Evolutionary conservation across 192 early-diverging fungal species (phyloP).

Genomic region (Coemansia sp.): DNA sequence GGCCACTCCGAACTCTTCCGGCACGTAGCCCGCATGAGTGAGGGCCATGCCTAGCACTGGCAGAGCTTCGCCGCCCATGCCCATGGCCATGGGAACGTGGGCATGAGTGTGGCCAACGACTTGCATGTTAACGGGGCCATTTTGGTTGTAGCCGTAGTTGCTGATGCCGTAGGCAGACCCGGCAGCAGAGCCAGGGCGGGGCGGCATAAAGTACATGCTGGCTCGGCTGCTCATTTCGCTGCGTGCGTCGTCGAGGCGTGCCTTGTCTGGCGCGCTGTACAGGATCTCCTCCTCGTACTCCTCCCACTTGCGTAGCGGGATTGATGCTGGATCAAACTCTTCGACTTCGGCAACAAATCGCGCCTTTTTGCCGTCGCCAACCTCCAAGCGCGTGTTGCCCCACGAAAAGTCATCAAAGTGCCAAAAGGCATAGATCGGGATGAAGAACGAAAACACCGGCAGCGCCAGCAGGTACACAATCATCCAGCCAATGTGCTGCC

Average conservation of each 20-base stretch:
- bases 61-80: constrained; percentile 32
- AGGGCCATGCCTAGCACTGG: constrained; percentile 28
- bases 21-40: constrained; percentile 10
- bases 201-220: constrained; percentile 54
- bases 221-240: constrained; percentile 56
- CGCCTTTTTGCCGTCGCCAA: constrained; percentile 76
- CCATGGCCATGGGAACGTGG: constrained; percentile 29
- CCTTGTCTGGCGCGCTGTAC: constrained; percentile 26
- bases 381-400: constrained; percentile 95
- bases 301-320: constrained; percentile 81
- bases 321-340: constrained; percentile 73
- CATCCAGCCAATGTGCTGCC: constrained; percentile 98
- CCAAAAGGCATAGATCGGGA: constrained; percentile 96
- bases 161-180: constrained; percentile 43
- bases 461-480: constrained; percentile 92
- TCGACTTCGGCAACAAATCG: constrained; percentile 64
- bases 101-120: constrained; percentile 9
- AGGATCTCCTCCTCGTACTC: constrained; percentile 73
- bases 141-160: constrained; percentile 48
- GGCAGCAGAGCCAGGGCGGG: constrained; percentile 47
- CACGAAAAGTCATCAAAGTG: constrained; percentile 99
- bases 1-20: constrained; percentile 4
- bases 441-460: constrained; percentile 87
- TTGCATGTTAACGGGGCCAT: constrained; percentile 44
- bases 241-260: constrained; percentile 44